A percentile compares a stretch with the other conserved stretches of the same genome.
phyloP scores from a whole-genome alignment of 2,329 filamentous ascomycete species.

The Talaromyces sp. region DNA sequence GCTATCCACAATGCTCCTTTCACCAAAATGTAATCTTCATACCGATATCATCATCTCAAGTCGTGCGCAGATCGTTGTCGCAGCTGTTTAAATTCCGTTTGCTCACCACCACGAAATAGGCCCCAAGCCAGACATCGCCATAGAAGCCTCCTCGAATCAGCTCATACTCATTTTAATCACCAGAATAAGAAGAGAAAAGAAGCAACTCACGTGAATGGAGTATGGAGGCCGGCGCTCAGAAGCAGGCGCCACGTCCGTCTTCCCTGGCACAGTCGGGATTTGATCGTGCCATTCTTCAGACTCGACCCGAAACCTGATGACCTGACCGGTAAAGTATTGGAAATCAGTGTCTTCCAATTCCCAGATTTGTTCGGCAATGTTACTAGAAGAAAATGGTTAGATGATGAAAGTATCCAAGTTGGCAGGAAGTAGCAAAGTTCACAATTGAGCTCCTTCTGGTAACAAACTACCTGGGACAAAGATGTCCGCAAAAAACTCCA shows the following conservation, averaged over 20 bases:
- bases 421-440: slow-evolving; percentile 27
- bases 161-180: background rate
- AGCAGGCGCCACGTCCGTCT: slow-evolving; percentile 52
- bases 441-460: slow-evolving; percentile 72
- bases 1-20: background rate
- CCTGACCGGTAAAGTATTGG: slow-evolving; percentile 86
- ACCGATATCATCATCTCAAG: no score
- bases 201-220: slow-evolving; percentile 35
- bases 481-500: slow-evolving; percentile 93
- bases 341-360: slow-evolving; percentile 64
- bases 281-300: slow-evolving; percentile 90
- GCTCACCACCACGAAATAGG: slow-evolving; percentile 41
- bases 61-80: background rate
- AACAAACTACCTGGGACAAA: slow-evolving; percentile 69
- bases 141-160: slow-evolving; percentile 32
- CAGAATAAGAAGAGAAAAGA: background rate
- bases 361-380: slow-evolving; percentile 76
- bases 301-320: slow-evolving; percentile 78
- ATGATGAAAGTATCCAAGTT: slow-evolving; percentile 11
- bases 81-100: background rate
- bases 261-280: slow-evolving; percentile 63
- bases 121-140: slow-evolving; percentile 42
- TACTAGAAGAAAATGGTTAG: slow-evolving; percentile 41
- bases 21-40: no score
- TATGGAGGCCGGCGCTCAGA: slow-evolving; percentile 55